These are phyloP conservation scores for Porodaedalea pini DNA, from an alignment of 1,284 basidiomycete species.

Conservation along the genomic window DNA sequence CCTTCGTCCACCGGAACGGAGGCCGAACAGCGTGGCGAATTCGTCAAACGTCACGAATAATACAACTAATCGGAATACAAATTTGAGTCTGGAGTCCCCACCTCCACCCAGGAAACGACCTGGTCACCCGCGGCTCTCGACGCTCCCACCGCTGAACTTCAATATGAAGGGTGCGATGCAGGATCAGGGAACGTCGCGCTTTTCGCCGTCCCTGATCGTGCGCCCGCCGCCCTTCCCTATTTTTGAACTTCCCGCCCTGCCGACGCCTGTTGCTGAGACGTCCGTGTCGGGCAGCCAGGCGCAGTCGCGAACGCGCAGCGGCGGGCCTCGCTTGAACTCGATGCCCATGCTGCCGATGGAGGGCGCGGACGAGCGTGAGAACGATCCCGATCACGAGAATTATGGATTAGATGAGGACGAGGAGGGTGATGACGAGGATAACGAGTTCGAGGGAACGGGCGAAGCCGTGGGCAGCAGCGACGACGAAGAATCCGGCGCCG, in stretches of 20 bases:
- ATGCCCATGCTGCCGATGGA: slow-evolving; percentile 50
- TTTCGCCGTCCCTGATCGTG: slow-evolving; percentile 48
- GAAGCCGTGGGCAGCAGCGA: slow-evolving; percentile 27
- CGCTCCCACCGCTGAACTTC: slow-evolving; percentile 10
- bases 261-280: slow-evolving; percentile 26
- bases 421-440: slow-evolving; percentile 35
- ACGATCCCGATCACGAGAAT: slow-evolving; percentile 38
- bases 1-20: slow-evolving; percentile 1
- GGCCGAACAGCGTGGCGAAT: not conserved
- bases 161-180: slow-evolving; percentile 4
- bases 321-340: slow-evolving; percentile 36
- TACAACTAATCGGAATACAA: not conserved
- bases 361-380: slow-evolving; percentile 35
- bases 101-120: slow-evolving; percentile 7
- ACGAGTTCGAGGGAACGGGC: slow-evolving; percentile 28
- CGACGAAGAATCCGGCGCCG: slow-evolving; percentile 26
- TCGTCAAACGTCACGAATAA: not conserved
- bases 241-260: slow-evolving; percentile 45
- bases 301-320: slow-evolving; percentile 20
- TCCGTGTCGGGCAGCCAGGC: not conserved
- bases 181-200: slow-evolving; percentile 29
- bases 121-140: slow-evolving; percentile 4
- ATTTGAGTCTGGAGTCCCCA: not conserved
- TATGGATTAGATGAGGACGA: slow-evolving; percentile 35
- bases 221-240: slow-evolving; percentile 49